A percentile compares a stretch with the other conserved stretches of the same genome.
These are phyloP conservation scores for Penicillium taxi DNA, from an alignment of 495 filamentous ascomycete genomes.

Conservation along the genomic window DNA sequence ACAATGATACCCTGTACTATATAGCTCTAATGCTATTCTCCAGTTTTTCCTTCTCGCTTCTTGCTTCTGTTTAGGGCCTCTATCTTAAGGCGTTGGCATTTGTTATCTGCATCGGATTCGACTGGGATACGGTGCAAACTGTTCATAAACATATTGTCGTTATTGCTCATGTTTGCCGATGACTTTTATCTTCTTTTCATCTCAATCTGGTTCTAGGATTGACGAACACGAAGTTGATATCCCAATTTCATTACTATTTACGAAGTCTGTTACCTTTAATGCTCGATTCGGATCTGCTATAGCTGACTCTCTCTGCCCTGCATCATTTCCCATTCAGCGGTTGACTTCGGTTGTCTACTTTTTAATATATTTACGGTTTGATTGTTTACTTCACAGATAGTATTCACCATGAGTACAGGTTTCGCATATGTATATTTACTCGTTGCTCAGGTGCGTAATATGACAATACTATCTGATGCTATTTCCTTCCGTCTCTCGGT, in stretches of 20 bases:
- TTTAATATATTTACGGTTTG: no score
- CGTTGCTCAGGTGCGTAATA: no score
- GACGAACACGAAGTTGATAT: conserved; percentile 39
- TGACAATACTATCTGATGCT: no score
- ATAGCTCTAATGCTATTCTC: conserved; percentile 17
- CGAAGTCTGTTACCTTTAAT: conserved; percentile 8
- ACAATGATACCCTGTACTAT: conserved; percentile 40
- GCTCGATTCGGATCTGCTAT: conserved; percentile 5
- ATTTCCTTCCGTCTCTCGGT: no score
- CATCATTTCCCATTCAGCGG: conserved; percentile 11
- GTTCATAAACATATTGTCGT: conserved; percentile 12
- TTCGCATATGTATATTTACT: no score
- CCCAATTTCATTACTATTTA: conserved; percentile 21
- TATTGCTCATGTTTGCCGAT: conserved; percentile 6
- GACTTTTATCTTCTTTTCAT: conserved; percentile 15
- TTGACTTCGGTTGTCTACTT: conserved; percentile 3
- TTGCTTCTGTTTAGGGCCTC: conserved; percentile 7
- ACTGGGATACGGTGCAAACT: conserved; percentile 9
- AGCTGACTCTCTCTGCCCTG: conserved; percentile 1
- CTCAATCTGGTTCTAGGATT: conserved; percentile 22
- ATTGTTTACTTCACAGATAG: no score
- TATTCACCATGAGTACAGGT: no score
- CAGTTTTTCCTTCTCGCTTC: conserved; percentile 10
- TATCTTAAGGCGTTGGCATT: conserved; percentile 18
- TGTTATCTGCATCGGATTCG: conserved; percentile 20